A percentile compares a stretch with the other conserved stretches of the same genome.
phyloP scores from a whole-genome alignment of 148 eudicot species.

The Talinum fruticosum region DNA sequence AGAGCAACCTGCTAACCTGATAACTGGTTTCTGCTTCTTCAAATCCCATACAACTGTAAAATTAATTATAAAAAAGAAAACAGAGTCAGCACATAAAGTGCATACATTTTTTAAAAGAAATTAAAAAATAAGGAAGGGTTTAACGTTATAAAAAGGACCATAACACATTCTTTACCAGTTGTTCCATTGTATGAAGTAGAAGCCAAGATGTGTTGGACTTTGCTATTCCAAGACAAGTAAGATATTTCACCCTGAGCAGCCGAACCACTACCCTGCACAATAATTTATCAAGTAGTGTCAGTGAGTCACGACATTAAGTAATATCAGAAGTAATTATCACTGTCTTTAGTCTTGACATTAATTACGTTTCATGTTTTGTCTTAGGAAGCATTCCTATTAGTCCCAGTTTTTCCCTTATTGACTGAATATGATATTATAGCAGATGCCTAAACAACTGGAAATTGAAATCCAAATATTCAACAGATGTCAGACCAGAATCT shows the following conservation, averaged over 20 bases:
- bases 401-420: background rate
- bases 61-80: too few species aligned
- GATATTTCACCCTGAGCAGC: conserved; percentile 97
- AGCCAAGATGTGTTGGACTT: conserved; percentile 87
- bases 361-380: background rate
- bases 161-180: conserved; percentile 48
- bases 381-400: background rate
- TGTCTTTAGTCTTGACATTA: background rate
- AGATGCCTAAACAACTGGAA: background rate
- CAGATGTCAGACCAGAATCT: background rate
- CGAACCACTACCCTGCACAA: conserved; percentile 74
- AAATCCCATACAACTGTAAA: conserved; percentile 90
- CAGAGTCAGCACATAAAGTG: background rate
- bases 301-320: too few species aligned
- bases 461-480: background rate
- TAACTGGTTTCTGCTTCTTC: conserved; percentile 89
- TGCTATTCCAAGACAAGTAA: conserved; percentile 88
- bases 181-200: conserved; percentile 87
- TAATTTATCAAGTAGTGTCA: conserved; percentile 14
- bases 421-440: background rate
- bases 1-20: conserved; percentile 46
- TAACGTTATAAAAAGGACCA: background rate
- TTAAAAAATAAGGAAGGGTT: too few species aligned
- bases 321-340: background rate
- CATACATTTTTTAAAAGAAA: too few species aligned